Conservation (phyloP, 169 alveolate species). For the Plasmodium gallinaceum region DNA sequence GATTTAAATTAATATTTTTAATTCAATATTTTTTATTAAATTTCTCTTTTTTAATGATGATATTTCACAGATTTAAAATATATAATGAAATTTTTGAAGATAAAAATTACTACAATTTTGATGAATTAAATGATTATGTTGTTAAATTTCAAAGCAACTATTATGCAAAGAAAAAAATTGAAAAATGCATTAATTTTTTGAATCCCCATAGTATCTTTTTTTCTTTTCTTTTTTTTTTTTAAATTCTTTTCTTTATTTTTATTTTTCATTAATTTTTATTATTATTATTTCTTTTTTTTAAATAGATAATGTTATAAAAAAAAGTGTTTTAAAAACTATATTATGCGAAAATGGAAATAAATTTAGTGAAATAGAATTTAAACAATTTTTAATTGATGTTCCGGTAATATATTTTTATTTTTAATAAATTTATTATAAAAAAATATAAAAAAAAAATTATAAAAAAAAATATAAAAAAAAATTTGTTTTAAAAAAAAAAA, state of each 20-base stretch:
- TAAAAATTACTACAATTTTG: constrained; percentile 47
- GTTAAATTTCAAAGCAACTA: constrained; percentile 34
- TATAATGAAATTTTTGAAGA: constrained; percentile 50
- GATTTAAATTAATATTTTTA: background rate
- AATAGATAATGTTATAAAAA: constrained; percentile 41
- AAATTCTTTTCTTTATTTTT: background rate
- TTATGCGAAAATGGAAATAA: constrained; percentile 73
- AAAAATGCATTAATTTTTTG: constrained; percentile 33
- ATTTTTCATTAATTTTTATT: background rate
- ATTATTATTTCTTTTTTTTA: constrained; percentile 18
- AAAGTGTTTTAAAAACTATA: constrained; percentile 14
- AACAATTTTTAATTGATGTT: constrained; percentile 42
- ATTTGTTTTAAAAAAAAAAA: background rate
- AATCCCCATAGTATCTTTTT: constrained; percentile 35
- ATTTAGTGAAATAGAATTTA: constrained; percentile 60
- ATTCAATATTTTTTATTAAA: background rate
- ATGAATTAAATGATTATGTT: constrained; percentile 48
- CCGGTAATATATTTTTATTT: constrained; percentile 28
- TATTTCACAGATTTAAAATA: constrained; percentile 27
- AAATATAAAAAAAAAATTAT: constrained; percentile 10
- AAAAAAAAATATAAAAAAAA: background rate
- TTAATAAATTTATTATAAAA: background rate
- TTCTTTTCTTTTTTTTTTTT: background rate
- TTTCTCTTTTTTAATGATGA: background rate
- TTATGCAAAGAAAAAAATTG: constrained; percentile 56